A percentile compares a stretch with the other conserved stretches of the same genome.
phyloP scores from a whole-genome alignment of 2,329 filamentous ascomycete genomes.

The Fusarium chlamydosporum region DNA sequence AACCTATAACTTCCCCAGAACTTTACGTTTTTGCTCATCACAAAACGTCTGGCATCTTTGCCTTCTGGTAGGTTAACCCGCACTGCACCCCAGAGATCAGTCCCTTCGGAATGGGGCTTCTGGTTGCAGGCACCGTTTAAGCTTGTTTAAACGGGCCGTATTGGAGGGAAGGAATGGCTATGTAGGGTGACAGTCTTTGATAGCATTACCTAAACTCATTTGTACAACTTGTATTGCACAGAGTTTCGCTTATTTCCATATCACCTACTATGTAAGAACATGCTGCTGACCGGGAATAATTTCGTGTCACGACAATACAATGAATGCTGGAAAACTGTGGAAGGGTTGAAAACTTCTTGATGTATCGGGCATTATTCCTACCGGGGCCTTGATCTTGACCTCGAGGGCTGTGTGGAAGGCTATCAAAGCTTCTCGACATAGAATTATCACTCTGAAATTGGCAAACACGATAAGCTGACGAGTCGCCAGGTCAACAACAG shows the following conservation, averaged over 20 bases:
- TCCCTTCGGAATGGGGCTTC: constrained; percentile 3
- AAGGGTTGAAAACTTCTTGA: no score
- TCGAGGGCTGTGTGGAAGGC: no score
- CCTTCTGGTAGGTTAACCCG: constrained; percentile 16
- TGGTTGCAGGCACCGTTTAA: constrained; percentile 10
- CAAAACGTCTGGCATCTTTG: background rate
- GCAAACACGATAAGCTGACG: no score
- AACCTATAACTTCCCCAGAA: constrained; percentile 20
- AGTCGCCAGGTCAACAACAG: no score
- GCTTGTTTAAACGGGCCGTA: constrained; percentile 29
- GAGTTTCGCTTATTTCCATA: background rate
- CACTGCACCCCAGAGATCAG: constrained; percentile 32
- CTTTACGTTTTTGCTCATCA: background rate
- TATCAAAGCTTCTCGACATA: no score
- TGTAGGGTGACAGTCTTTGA: background rate
- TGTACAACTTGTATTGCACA: background rate
- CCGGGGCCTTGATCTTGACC: no score
- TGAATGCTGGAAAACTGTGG: no score
- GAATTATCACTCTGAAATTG: no score
- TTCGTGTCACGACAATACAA: background rate
- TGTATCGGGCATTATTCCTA: no score
- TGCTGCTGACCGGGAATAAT: background rate
- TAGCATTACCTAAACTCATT: constrained; percentile 1
- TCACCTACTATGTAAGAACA: no score
- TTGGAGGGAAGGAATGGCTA: background rate